Conservation (phyloP, 2,329 filamentous ascomycete genomes). For the Ascocoryne sarcoides region DNA sequence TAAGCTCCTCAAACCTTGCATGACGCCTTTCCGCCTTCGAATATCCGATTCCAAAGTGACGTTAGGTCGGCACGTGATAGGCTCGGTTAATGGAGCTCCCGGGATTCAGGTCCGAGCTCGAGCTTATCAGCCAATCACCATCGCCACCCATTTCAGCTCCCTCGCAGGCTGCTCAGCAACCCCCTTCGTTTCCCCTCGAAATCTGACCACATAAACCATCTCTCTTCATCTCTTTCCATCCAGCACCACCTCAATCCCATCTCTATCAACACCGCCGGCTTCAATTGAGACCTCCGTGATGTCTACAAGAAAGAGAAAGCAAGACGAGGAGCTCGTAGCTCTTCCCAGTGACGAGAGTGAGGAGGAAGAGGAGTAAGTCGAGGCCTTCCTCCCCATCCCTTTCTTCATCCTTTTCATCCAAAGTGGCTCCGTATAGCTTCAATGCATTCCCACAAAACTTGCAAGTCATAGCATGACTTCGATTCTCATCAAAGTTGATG, state of each 20-base stretch:
- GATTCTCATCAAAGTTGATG: too few species aligned
- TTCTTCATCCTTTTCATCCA: too few species aligned
- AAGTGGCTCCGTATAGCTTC: too few species aligned
- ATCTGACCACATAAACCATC: neutral
- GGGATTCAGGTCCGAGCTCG: neutral
- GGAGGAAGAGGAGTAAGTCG: constrained; percentile 12
- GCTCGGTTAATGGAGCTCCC: neutral
- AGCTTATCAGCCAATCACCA: neutral
- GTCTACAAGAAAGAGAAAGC: constrained; percentile 14
- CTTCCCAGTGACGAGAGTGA: constrained; percentile 10
- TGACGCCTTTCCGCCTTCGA: too few species aligned
- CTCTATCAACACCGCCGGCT: neutral
- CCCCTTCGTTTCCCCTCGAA: neutral
- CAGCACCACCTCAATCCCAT: neutral
- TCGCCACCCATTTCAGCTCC: neutral
- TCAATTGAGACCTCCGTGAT: constrained; percentile 4
- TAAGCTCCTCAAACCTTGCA: too few species aligned
- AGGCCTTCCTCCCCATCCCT: neutral
- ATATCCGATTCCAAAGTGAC: too few species aligned
- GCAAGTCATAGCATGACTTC: too few species aligned
- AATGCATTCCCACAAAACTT: too few species aligned
- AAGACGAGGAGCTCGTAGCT: constrained; percentile 13
- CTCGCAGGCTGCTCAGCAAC: neutral
- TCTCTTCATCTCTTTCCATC: neutral
- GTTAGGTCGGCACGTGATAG: too few species aligned